Evolutionary conservation across 352 stramenopile genomes (phyloP), one percentile per base, ranked within the genome.

Genomic region (Phytophthora ohioensis): DNA sequence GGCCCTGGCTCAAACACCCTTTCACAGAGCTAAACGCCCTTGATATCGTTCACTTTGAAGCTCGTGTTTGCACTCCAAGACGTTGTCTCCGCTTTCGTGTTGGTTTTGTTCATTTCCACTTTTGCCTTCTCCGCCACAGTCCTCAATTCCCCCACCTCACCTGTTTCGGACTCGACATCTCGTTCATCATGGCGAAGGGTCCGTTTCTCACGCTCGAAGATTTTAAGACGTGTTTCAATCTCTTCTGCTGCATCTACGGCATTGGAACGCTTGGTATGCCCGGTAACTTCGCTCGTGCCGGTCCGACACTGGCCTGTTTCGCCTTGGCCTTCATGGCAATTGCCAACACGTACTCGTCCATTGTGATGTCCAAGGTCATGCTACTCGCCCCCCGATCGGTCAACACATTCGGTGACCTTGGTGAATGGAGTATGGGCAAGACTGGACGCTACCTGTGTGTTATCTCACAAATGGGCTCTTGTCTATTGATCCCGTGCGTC

Each of bases 201-300:
- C 57, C 66, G 5, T 81, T 82, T 57, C 81, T 88, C 67, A 88
- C 78, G 31, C 8, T 69, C 8, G 82, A 91, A 64, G 80, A 91
- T 49, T 63, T 72, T 61, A 91, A 89, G 61, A 61, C 69, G 21
- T 70, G 79, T 6, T 87, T 87, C 77, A 88, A 84, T 59, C 77
- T 89, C 67, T 85, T 83, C 65, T 91, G 83, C 61, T 79, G 75
- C 13, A 83, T 91, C 59, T 91, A 85, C 69, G 83, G 83, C 54
- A 84, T 92, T 54, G 84, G 84, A 31, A 90, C 84, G 30, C 81
- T 92, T 52, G 81, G 84, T 59, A 90, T 91, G 79, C 81, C 84
- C 0, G 80, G 71, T 15, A 91, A 91, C 76, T 92, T 88, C 60
- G 77, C 83, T 10, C 83, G 82, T 6, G 81, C 82, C 5, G 81